These are phyloP conservation scores for Cordyceps javanica DNA, from an alignment of 2,329 filamentous ascomycete species.

Conservation along the genomic window DNA sequence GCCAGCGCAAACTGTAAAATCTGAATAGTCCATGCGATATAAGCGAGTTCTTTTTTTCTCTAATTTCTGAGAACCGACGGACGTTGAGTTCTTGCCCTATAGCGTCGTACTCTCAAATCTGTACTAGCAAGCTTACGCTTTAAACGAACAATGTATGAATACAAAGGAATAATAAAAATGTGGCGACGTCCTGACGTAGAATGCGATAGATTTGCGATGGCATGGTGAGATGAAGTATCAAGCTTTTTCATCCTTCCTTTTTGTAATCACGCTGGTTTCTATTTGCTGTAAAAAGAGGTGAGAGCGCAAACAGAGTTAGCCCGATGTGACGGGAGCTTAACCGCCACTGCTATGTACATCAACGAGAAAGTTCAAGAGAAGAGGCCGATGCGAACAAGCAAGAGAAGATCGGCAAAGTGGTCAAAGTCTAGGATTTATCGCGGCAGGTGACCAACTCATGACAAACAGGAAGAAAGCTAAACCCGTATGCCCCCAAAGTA, in stretches of 20 bases:
- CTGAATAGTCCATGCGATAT: background rate
- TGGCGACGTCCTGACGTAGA: background rate
- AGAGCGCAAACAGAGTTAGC: background rate
- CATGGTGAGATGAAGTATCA: background rate
- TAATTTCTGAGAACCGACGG: background rate
- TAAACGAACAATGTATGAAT: constrained; percentile 6
- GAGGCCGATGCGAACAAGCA: background rate
- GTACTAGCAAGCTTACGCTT: constrained; percentile 3
- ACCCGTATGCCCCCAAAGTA: too few relatives aligned
- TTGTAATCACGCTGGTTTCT: background rate
- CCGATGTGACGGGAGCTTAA: background rate
- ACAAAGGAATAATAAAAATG: background rate
- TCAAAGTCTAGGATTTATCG: too few relatives aligned
- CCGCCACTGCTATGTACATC: background rate
- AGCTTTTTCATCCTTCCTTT: background rate
- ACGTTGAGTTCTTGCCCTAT: background rate
- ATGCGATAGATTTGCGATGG: background rate
- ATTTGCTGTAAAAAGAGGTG: background rate
- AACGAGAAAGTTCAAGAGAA: background rate
- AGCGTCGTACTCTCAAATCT: background rate
- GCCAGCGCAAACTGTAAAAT: constrained; percentile 1
- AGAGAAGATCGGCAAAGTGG: background rate
- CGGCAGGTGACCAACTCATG: too few relatives aligned
- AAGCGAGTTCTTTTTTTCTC: background rate
- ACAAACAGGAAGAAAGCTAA: too few relatives aligned